Evolutionary conservation across 2,329 filamentous ascomycete species (phyloP), one percentile per base, ranked within the genome.

Genomic region (Gremmenia infestans): DNA sequence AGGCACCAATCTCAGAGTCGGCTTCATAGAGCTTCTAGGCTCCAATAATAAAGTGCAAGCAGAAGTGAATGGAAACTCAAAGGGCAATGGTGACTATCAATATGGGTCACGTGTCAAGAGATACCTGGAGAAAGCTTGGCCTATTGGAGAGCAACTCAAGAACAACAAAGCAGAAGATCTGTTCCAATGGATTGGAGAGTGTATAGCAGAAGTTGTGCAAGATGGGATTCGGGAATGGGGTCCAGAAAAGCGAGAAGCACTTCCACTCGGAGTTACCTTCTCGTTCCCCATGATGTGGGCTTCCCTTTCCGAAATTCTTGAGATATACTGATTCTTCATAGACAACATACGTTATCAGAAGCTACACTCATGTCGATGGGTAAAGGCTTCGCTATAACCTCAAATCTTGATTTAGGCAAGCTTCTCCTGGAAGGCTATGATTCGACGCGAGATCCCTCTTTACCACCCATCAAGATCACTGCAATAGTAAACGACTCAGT

Each of bases 401-500:
- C 81, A 1, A 75, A 83, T 45, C 70, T 85, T 6, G 81, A 88
- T 55, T 74, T 89, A 1, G 83, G 81, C 8, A 77, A 79, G 35
- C 78, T 82, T 60, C 73, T 89, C 6, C 70, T 79, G 9, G 72
- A 75, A 36, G 85, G 85, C 0, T 89, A 88, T 46, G 73, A 74
- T 36, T 69, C 70, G 52, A 73, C 78, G n/a, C 73, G 75, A 37
- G 61, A 65, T 5, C 60, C 71, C 0, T 68, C 72, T 12, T 72
- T 91, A 22, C 89, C 89, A 1, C 79, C 76, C 12, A 80, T 94
- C 60, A 80, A 80, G 57, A 86, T 93, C 51, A 80, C 83, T 8
- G 89, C 89, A 50, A 92, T 94, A 60, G 83, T 88, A 39, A 94
- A 93, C 65, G 89, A 94, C 65, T 83, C 89, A 0, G 88, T 93